Evolutionary conservation across 148 eudicot genomes (phyloP).

Genomic region (Drosera capensis): DNA sequence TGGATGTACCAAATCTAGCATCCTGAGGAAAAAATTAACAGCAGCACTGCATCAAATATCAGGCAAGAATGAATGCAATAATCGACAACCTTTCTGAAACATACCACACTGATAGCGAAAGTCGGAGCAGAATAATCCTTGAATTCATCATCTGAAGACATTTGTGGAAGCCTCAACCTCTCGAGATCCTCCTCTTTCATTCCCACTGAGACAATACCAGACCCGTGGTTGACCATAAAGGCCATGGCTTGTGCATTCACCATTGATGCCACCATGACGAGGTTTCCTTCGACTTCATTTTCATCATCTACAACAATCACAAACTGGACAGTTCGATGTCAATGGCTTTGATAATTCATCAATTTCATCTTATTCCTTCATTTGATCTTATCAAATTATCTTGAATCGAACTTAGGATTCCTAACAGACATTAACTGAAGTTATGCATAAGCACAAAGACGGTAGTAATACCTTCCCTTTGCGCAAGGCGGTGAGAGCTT

Average conservation of each 20-base stretch:
- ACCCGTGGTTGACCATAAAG: conserved; percentile 66
- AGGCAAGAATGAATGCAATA: too few species aligned
- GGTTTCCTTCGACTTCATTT: conserved; percentile 57
- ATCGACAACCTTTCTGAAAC: too few species aligned
- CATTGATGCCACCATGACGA: conserved; percentile 70
- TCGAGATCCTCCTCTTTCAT: conserved; percentile 75
- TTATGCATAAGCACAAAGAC: background rate
- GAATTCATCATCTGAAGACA: conserved; percentile 58
- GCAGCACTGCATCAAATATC: background rate
- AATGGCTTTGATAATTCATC: background rate
- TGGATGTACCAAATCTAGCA: conserved; percentile 54
- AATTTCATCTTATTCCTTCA: background rate
- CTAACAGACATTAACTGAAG: too few species aligned
- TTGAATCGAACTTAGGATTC: too few species aligned
- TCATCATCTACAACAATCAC: conserved; percentile 90
- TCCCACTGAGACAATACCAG: conserved; percentile 85
- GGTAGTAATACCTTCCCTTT: conserved; percentile 57
- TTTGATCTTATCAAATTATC: too few species aligned
- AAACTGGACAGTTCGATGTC: conserved; percentile 31
- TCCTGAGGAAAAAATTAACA: conserved; percentile 29
- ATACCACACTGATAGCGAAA: conserved; percentile 91
- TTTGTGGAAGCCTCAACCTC: conserved; percentile 65
- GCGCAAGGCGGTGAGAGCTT: conserved; percentile 45
- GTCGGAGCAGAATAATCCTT: conserved; percentile 52
- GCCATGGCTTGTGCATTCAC: conserved; percentile 38